These are phyloP conservation scores for Chlorencoelia australis DNA, from an alignment of 2,329 filamentous ascomycete genomes.

Conservation along the genomic window DNA sequence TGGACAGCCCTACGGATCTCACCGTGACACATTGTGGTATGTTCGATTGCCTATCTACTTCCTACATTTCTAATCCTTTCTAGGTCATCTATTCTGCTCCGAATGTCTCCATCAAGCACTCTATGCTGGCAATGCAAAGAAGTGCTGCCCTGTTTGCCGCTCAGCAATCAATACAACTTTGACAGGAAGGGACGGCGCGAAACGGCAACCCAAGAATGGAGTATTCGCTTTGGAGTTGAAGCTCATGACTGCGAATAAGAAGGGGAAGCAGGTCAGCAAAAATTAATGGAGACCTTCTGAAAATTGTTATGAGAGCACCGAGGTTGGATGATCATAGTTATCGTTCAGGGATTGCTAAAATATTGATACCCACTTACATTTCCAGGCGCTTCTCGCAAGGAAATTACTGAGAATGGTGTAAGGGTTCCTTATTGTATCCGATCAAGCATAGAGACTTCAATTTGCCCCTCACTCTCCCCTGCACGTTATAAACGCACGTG, in stretches of 20 bases:
- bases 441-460: too few species aligned
- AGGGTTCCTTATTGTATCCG: too few species aligned
- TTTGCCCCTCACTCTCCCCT: too few species aligned
- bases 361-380: too few species aligned
- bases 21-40: conserved; percentile 59
- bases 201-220: conserved; percentile 33
- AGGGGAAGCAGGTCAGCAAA: conserved; percentile 45
- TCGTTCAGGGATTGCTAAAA: too few species aligned
- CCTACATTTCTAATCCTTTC: conserved; percentile 9
- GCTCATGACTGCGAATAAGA: conserved; percentile 45
- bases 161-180: conserved; percentile 43
- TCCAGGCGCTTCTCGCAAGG: too few species aligned
- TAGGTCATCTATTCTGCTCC: conserved; percentile 56
- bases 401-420: too few species aligned
- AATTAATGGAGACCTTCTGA: too few species aligned
- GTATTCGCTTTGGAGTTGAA: conserved; percentile 53
- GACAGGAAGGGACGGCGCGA: conserved; percentile 30
- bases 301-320: too few species aligned
- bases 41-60: conserved; percentile 19
- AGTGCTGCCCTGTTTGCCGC: conserved; percentile 53
- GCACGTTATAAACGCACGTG: too few species aligned
- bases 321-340: too few species aligned
- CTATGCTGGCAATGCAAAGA: conserved; percentile 42
- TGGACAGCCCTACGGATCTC: conserved; percentile 48
- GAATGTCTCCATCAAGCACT: conserved; percentile 52